These are phyloP conservation scores for Annona squamosa DNA, from an alignment of 164 flowering plant species.

Conservation along the genomic window DNA sequence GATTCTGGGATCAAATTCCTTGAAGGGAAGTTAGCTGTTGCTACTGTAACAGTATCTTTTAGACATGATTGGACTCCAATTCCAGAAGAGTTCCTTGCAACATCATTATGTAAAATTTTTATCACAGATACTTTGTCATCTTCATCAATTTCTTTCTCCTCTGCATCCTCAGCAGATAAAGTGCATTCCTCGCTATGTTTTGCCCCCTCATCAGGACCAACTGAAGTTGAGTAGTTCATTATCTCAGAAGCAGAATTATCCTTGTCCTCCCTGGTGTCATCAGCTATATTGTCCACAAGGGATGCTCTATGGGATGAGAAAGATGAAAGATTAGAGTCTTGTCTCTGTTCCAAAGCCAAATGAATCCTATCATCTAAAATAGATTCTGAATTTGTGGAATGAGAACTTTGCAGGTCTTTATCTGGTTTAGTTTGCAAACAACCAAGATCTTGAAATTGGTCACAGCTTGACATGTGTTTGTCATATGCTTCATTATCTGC, in stretches of 20 bases:
- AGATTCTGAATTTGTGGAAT: conserved; percentile 4
- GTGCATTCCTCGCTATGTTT: conserved; percentile 6
- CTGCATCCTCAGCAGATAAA: no score
- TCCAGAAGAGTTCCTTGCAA: background rate
- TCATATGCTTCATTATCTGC: conserved; percentile 12
- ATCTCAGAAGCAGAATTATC: background rate
- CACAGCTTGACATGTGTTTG: conserved; percentile 2
- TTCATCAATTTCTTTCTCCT: background rate
- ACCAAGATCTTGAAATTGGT: conserved; percentile 16
- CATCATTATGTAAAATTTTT: background rate
- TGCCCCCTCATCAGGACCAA: conserved; percentile 10
- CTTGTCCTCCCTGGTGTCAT: conserved; percentile 8
- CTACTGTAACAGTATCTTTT: background rate
- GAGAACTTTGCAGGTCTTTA: conserved; percentile 5
- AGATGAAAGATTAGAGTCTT: conserved; percentile 1
- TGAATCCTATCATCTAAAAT: conserved; percentile 10
- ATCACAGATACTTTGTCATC: conserved; percentile 3
- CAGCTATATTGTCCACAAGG: conserved; percentile 2
- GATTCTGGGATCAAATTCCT: conserved; percentile 3
- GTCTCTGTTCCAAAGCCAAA: conserved; percentile 1
- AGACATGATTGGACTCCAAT: conserved; percentile 1
- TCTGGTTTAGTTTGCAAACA: conserved; percentile 1
- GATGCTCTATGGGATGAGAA: background rate
- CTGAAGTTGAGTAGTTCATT: background rate
- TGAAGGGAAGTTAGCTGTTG: conserved; percentile 3